phyloP scores from a whole-genome alignment of 257 asterid species.

The Solanum piurae region DNA sequence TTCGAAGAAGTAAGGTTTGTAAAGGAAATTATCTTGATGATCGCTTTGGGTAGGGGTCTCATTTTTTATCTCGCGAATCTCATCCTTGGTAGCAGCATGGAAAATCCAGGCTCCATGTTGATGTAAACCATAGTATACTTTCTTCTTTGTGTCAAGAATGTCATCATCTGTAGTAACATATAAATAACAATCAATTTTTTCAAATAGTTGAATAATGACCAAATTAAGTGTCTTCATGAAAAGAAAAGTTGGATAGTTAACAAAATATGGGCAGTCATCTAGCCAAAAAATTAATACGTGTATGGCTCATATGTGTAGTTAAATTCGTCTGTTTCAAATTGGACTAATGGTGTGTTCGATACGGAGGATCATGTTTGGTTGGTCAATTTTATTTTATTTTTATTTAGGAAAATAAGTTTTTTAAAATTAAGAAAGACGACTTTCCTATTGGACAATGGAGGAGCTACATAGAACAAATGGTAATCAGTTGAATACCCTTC shows the following conservation, averaged over 20 bases:
- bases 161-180: neutral
- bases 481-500: too few relatives aligned
- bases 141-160: neutral
- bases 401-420: neutral
- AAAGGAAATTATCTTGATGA: neutral
- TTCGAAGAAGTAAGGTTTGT: slow-evolving; percentile 6
- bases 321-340: neutral
- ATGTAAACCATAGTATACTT: neutral
- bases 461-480: too few relatives aligned
- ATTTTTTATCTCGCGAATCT: neutral
- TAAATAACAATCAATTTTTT: neutral
- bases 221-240: too few relatives aligned
- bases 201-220: neutral
- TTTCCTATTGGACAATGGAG: neutral
- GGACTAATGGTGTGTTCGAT: neutral
- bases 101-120: neutral
- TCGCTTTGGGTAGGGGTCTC: neutral
- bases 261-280: neutral
- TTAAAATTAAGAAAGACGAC: neutral
- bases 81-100: neutral
- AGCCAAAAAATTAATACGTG: neutral
- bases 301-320: neutral
- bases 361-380: neutral
- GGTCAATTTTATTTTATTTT: neutral
- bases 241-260: neutral